phyloP scores from a whole-genome alignment of 225 moss, liverwort and hornwort genomes.

The Marchantia paleacea region DNA sequence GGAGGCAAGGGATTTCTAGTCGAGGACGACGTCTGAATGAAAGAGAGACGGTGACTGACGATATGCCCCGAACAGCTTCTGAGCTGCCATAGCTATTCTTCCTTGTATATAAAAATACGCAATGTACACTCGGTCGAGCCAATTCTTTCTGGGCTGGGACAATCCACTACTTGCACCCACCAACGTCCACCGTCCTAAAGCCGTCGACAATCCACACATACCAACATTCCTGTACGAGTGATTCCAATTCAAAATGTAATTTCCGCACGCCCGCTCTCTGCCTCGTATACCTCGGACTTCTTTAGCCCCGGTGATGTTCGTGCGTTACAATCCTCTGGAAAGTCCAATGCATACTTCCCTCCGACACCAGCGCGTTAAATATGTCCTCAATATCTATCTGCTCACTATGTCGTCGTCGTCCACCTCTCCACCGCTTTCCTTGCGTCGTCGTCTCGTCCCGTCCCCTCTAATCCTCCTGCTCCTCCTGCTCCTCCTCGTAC shows the following conservation, averaged over 20 bases:
- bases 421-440: background rate
- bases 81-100: conserved; percentile 22
- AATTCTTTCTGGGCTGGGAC: conserved; percentile 10
- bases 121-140: conserved; percentile 14
- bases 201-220: background rate
- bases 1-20: background rate
- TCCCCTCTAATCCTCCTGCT: background rate
- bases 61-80: conserved; percentile 5
- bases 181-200: background rate
- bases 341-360: conserved; percentile 22
- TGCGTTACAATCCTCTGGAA: conserved; percentile 13
- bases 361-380: background rate
- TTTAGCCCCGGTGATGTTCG: background rate
- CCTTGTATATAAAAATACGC: background rate
- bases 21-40: background rate
- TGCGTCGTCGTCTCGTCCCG: background rate
- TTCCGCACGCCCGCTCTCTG: background rate
- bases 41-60: background rate
- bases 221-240: background rate
- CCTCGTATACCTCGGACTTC: conserved; percentile 6
- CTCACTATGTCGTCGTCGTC: background rate
- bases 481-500: background rate
- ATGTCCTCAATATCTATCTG: background rate
- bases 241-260: conserved; percentile 18
- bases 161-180: background rate